These are phyloP conservation scores for Phialophora expanda DNA, from an alignment of 2,329 filamentous ascomycete species.

Conservation along the genomic window DNA sequence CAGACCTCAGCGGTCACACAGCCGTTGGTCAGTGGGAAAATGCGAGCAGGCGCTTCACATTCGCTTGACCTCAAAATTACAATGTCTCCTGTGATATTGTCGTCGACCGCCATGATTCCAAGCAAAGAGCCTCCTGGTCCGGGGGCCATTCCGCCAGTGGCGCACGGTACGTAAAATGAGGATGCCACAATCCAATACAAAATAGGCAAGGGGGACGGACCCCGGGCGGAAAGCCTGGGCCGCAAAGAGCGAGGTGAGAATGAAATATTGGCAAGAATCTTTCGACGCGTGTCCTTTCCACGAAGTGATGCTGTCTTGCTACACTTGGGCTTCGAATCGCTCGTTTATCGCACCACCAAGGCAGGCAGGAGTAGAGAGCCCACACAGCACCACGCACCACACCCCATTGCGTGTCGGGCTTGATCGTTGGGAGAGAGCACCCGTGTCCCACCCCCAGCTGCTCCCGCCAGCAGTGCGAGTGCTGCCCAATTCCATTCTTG, in stretches of 20 bases:
- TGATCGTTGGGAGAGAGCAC: neutral
- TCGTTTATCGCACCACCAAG: slow-evolving; percentile 4
- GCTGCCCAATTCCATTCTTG: neutral
- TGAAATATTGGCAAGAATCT: neutral
- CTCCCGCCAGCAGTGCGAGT: neutral
- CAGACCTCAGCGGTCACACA: neutral
- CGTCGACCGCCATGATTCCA: neutral
- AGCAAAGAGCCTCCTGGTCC: neutral
- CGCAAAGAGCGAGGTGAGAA: neutral
- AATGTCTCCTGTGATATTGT: neutral
- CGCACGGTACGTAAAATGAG: neutral
- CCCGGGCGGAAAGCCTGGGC: neutral
- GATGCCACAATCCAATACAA: neutral
- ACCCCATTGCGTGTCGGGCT: neutral
- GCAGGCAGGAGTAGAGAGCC: neutral
- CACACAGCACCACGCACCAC: neutral
- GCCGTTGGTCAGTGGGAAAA: neutral
- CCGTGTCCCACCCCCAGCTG: neutral
- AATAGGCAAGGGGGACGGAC: neutral
- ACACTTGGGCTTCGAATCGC: neutral
- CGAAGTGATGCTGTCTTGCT: slow-evolving; percentile 2
- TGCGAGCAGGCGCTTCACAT: slow-evolving; percentile 11
- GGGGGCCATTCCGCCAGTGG: neutral
- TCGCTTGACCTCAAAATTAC: neutral
- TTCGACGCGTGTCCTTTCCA: neutral